A percentile compares a stretch with the other conserved stretches of the same genome.
These are phyloP conservation scores for Calonectria hongkongensis DNA, from an alignment of 2,329 filamentous ascomycete genomes.

Conservation along the genomic window DNA sequence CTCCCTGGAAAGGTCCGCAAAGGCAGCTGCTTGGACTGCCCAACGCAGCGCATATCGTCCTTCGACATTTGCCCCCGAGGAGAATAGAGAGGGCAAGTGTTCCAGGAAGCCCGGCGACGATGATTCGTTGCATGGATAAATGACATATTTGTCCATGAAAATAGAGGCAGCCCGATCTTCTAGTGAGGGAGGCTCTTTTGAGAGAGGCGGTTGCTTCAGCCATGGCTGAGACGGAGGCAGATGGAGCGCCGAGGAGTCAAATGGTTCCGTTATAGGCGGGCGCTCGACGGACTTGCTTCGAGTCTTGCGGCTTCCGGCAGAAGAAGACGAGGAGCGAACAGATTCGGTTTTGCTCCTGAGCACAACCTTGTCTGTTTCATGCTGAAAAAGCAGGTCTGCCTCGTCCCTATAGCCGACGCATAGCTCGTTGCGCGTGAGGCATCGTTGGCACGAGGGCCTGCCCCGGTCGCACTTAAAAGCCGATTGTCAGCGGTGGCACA, in stretches of 20 bases:
- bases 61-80: slow-evolving; percentile 61
- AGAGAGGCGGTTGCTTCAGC: slow-evolving; percentile 45
- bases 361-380: slow-evolving; percentile 59
- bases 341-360: slow-evolving; percentile 42
- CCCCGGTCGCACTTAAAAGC: slow-evolving; percentile 57
- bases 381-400: slow-evolving; percentile 59
- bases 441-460: slow-evolving; percentile 60
- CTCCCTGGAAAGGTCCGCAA: slow-evolving; percentile 58
- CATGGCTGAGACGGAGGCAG: slow-evolving; percentile 47
- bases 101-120: slow-evolving; percentile 63
- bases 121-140: slow-evolving; percentile 60
- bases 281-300: slow-evolving; percentile 46
- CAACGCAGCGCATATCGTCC: slow-evolving; percentile 62
- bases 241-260: slow-evolving; percentile 3
- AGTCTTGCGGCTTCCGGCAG: slow-evolving; percentile 29
- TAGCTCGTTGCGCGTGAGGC: slow-evolving; percentile 60
- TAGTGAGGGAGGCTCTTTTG: not conserved
- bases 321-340: slow-evolving; percentile 28
- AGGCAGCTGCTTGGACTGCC: slow-evolving; percentile 61
- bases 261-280: slow-evolving; percentile 9
- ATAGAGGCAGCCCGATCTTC: slow-evolving; percentile 56
- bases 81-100: slow-evolving; percentile 61
- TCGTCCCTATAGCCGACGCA: slow-evolving; percentile 64
- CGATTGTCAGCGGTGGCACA: not conserved
- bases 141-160: slow-evolving; percentile 63